Evolutionary conservation across 2,329 filamentous ascomycete genomes (phyloP).

Genomic region (Trichoderma breve): DNA sequence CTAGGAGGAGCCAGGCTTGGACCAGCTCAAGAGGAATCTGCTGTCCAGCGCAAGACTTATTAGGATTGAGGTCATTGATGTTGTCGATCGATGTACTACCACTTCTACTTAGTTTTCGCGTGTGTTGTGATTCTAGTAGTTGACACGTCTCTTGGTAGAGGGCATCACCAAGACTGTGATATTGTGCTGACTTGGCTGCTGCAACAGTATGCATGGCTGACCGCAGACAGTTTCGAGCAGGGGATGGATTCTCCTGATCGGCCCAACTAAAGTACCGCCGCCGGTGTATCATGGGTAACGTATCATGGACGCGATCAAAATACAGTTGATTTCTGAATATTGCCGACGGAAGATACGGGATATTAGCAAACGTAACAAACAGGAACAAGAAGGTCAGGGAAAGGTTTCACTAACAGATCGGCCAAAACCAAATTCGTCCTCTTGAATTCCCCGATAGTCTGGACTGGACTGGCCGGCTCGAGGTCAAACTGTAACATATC

Average conservation of each 20-base stretch:
- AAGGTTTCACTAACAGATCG: not conserved
- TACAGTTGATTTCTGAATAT: not conserved
- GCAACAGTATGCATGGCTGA: not conserved
- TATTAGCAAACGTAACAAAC: not conserved
- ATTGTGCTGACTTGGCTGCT: not conserved
- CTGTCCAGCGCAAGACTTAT: not conserved
- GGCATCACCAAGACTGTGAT: not conserved
- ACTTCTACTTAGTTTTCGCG: not conserved
- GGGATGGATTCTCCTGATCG: not conserved
- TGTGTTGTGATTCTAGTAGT: not conserved
- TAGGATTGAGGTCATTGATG: not conserved
- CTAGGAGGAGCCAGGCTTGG: not conserved
- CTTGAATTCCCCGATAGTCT: not conserved
- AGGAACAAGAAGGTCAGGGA: not conserved
- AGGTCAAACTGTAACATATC: not conserved
- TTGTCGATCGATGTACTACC: not conserved
- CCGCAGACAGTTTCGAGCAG: not conserved
- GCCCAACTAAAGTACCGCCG: not conserved
- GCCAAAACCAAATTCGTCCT: not conserved
- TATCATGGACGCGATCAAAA: not conserved
- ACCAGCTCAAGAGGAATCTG: not conserved
- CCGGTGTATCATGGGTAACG: not conserved
- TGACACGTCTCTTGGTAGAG: not conserved
- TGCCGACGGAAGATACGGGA: not conserved
- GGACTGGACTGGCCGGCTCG: not conserved